phyloP scores from a whole-genome alignment of 78 protist species.

The Chrysochromulina parva region DNA sequence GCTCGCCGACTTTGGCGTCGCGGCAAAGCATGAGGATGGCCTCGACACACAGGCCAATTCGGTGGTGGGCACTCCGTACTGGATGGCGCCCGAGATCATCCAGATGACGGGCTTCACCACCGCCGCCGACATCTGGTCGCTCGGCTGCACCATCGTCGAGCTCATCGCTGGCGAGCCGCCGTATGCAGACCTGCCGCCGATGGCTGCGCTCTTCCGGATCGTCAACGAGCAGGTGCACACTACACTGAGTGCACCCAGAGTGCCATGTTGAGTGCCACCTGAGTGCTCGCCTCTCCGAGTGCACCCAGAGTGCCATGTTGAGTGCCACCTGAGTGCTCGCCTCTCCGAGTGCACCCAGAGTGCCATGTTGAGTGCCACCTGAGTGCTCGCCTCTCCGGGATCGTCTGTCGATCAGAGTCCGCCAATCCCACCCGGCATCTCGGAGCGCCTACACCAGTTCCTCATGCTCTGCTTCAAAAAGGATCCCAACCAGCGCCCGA shows the following conservation, averaged over 20 bases:
- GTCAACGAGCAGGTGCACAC: slow-evolving; percentile 80
- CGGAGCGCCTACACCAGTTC: slow-evolving; percentile 74
- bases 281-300: too few species aligned
- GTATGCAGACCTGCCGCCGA: slow-evolving; percentile 89
- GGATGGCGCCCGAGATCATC: slow-evolving; percentile 99
- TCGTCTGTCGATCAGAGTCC: slow-evolving; percentile 65
- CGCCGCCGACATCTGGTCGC: slow-evolving; percentile 94
- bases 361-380: too few species aligned
- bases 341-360: too few species aligned
- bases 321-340: too few species aligned
- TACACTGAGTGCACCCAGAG: too few species aligned
- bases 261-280: too few species aligned
- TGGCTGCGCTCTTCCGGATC: slow-evolving; percentile 94
- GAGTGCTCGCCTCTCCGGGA: too few species aligned
- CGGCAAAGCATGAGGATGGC: slow-evolving; percentile 70
- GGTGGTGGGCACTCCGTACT: slow-evolving; percentile 95
- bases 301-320: too few species aligned
- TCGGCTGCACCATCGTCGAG: slow-evolving; percentile 96
- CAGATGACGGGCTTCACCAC: slow-evolving; percentile 71
- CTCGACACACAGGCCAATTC: slow-evolving; percentile 34
- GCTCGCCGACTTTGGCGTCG: slow-evolving; percentile 94
- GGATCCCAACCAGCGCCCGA: slow-evolving; percentile 76
- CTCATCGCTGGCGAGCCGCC: slow-evolving; percentile 96
- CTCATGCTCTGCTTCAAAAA: slow-evolving; percentile 85
- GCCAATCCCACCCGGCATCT: slow-evolving; percentile 87